Conservation (phyloP, 2,329 filamentous ascomycete genomes). For the Aspergillus niger region DNA sequence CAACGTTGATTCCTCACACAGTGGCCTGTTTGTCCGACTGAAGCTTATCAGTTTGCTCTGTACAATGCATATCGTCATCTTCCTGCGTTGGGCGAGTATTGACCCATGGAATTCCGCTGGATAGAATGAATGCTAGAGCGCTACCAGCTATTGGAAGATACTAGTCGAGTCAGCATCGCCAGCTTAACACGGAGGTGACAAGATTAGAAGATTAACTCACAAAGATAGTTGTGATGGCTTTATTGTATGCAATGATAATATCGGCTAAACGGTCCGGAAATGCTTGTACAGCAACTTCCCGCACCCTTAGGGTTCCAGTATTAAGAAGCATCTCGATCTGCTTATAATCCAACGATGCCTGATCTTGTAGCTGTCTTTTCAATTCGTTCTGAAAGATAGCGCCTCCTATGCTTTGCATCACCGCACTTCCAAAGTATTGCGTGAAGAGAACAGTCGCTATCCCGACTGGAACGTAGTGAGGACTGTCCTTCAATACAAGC, state of each 20-base stretch:
- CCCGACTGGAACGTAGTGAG: conserved; percentile 9
- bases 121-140: conserved; percentile 9
- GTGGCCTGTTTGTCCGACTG: too few relatives aligned
- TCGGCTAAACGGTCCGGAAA: conserved; percentile 8
- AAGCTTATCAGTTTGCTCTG: too few relatives aligned
- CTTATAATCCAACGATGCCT: conserved; percentile 2
- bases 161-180: not conserved
- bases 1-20: too few relatives aligned
- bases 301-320: conserved; percentile 5
- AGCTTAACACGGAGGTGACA: too few relatives aligned
- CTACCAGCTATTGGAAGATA: conserved; percentile 13
- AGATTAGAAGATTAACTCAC: conserved; percentile 6
- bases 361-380: conserved; percentile 3
- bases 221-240: conserved; percentile 14
- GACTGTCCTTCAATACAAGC: conserved; percentile 9
- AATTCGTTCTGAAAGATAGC: conserved; percentile 15
- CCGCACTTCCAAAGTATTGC: conserved; percentile 18
- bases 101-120: conserved; percentile 5
- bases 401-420: conserved; percentile 15
- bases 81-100: not conserved
- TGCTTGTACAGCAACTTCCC: not conserved
- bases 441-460: conserved; percentile 13
- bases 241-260: conserved; percentile 13
- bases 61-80: too few relatives aligned
- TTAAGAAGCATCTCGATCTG: conserved; percentile 11